Conservation (phyloP, 2,329 filamentous ascomycete genomes). For the Peltaster fructicola region DNA sequence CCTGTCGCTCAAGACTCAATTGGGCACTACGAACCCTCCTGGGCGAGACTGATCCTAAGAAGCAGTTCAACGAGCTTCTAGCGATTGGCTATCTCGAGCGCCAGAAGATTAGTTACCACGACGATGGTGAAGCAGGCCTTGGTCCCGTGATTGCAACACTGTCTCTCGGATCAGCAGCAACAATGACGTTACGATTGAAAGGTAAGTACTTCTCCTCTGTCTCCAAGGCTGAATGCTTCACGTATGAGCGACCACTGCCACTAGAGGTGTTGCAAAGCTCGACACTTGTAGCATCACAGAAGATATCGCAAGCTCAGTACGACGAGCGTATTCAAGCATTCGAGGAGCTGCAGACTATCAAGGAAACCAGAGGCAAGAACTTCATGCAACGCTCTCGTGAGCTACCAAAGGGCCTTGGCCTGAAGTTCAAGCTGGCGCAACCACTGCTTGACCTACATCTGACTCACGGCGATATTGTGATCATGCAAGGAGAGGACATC, state of each 20-base stretch:
- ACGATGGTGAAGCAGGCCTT: slow-evolving; percentile 46
- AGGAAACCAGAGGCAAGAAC: slow-evolving; percentile 3
- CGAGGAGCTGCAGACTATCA: slow-evolving; percentile 12
- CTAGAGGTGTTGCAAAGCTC: neutral
- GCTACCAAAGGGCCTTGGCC: slow-evolving; percentile 21
- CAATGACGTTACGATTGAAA: slow-evolving; percentile 43
- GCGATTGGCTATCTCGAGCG: slow-evolving; percentile 44
- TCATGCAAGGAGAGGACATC: slow-evolving; percentile 44
- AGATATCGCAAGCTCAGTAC: slow-evolving; percentile 10
- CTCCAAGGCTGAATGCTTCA: slow-evolving; percentile 18
- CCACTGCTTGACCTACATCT: slow-evolving; percentile 29
- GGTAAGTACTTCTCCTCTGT: slow-evolving; percentile 26
- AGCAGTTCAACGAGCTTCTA: slow-evolving; percentile 46
- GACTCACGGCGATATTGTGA: slow-evolving; percentile 44
- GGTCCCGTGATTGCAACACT: slow-evolving; percentile 45
- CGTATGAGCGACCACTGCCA: slow-evolving; percentile 14
- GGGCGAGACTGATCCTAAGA: slow-evolving; percentile 8
- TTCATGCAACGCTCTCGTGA: slow-evolving; percentile 12
- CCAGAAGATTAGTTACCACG: slow-evolving; percentile 45
- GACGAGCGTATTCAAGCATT: slow-evolving; percentile 18
- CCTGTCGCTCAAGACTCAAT: slow-evolving; percentile 34
- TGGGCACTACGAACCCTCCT: slow-evolving; percentile 32
- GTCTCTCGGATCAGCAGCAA: slow-evolving; percentile 39
- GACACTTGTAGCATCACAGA: slow-evolving; percentile 6
- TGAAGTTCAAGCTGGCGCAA: slow-evolving; percentile 18